Evolutionary conservation across 2,329 filamentous ascomycete species (phyloP).

Genomic region (Verticillium tricorpus): DNA sequence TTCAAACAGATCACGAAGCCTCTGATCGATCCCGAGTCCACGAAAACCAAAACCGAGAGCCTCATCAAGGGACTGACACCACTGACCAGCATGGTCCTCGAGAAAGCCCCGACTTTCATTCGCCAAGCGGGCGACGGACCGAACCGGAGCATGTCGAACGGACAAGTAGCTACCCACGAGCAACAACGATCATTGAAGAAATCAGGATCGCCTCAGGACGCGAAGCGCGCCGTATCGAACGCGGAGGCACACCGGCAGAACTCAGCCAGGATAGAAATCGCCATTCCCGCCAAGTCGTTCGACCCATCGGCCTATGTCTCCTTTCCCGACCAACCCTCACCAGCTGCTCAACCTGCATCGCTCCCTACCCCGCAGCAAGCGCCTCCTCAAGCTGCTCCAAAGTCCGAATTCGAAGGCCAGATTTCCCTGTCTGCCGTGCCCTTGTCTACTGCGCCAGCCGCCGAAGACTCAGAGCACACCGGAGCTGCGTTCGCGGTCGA

Average conservation of each 20-base stretch:
- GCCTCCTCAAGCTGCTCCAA: neutral
- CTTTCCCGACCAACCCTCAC: slow-evolving; percentile 13
- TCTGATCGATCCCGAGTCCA: slow-evolving; percentile 19
- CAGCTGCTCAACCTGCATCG: neutral
- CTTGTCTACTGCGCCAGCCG: neutral
- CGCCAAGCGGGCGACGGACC: slow-evolving; percentile 32
- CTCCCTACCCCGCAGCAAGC: neutral
- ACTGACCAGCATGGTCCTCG: slow-evolving; percentile 43
- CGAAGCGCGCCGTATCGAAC: slow-evolving; percentile 13
- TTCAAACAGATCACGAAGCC: slow-evolving; percentile 48
- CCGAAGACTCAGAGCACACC: neutral
- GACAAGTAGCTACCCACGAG: slow-evolving; percentile 11
- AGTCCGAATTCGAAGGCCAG: neutral
- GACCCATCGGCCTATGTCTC: slow-evolving; percentile 32
- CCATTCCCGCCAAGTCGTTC: slow-evolving; percentile 40
- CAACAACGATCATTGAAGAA: slow-evolving; percentile 15
- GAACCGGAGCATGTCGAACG: slow-evolving; percentile 19
- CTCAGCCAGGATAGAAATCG: slow-evolving; percentile 39
- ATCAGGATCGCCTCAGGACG: neutral
- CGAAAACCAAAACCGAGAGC: slow-evolving; percentile 15
- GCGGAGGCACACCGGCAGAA: slow-evolving; percentile 27
- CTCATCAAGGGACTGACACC: slow-evolving; percentile 43
- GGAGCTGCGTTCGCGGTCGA: slow-evolving; percentile 39
- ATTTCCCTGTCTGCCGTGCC: neutral
- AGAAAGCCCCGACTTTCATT: slow-evolving; percentile 35